Evolutionary conservation across 169 alveolate species (phyloP), one percentile per base, ranked within the genome.

Genomic region (Toxoplasma gondii): DNA sequence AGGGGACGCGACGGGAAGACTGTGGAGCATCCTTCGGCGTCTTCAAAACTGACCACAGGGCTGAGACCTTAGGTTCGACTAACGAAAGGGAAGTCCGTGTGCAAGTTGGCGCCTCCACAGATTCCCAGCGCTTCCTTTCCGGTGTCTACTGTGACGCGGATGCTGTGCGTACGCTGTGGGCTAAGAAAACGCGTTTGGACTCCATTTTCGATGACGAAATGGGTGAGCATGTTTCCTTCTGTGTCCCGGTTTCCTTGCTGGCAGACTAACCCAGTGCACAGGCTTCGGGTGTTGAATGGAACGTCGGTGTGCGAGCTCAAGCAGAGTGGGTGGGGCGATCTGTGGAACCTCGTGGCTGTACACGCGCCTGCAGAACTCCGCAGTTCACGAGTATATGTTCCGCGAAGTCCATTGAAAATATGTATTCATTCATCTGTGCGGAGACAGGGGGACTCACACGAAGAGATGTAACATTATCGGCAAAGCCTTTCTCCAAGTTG

Each of bases 41-140:
- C 34, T 64, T 64, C 74, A 64, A 64, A 27, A 31, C 74, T 36
- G 53, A 12, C 7, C 16, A 24, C 64, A 44, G 12, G n/a, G 10
- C 36, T 64, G 64, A 31, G 67, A 39, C 69, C 12, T 49, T 12
- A 4, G 58, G 12, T 7, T 12, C 58, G 4, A 69, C 5, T 69
- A 17, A n/a, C n/a, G 19, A 69, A 2, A 69, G 81, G 64, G 38
- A 39, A 22, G 38, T 44, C 54, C 31, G 41, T 41, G 4, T 82
- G 38, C 90, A 44, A 17, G 53, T 41, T 82, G 44, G n/a, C 38
- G 67, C 90, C 67, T 82, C 90, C 38, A 82, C 90, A 31, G 90
- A 82, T 29, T 9, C 69, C 69, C 5, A 38, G 36, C 53, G 90
- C 5, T 82, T 82, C 67, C 64, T 82, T 34, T 41, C 69, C 39